Base-by-base conservation (phyloP, 1,139 yeast species). In the Petasospora rhodanensis region DNA sequence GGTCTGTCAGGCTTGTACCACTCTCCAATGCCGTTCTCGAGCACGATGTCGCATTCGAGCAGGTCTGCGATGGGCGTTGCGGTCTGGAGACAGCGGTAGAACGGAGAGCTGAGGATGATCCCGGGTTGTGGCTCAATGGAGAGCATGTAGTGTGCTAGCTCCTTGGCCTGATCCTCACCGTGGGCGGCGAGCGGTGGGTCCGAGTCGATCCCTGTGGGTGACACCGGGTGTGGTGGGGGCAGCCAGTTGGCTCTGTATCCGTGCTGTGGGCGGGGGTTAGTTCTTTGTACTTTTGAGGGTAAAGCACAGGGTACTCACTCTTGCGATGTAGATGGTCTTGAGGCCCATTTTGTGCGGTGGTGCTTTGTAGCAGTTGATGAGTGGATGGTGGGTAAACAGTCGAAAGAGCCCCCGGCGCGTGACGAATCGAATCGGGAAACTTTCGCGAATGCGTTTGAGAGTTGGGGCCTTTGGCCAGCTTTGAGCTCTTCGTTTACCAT, bases 51-150 rank as follows among this genome's bases (percentile, higher is more conserved):
- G 22, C 79, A 52, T 10, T 66, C 73, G 17, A 81, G 59, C 29
- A 58, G 56, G 22, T 70, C 64, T 2, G 89, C 76, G n/a, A 78
- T 62, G 3, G 89, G 84, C 28, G 73, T 70, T 4, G 82, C 73
- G 0, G 97, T 87, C 55, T 91, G 89, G 12, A 89, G 66, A 56
- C 97, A 91, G 41, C 97, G 64, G 56, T 85, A 87, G 56, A 86
- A 89, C 0, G 97, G 97, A 3, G 96, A 85, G 2, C 80, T 64
- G 47, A 82, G 64, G 16, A 85, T 69, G 32, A 78, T 62, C 41
- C 79, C 76, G 2, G 89, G 84, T 34, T 64, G 68, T 16, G 76
- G 72, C 5, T 63, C 59, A 14, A 75, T 51, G 1, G 62, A 58
- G 18, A 58, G 44, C 12, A 66, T 52, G 49, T 69, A 76, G 15